Base-by-base conservation (phyloP, 345 rosid genomes). In the Gossypium anomalum region DNA sequence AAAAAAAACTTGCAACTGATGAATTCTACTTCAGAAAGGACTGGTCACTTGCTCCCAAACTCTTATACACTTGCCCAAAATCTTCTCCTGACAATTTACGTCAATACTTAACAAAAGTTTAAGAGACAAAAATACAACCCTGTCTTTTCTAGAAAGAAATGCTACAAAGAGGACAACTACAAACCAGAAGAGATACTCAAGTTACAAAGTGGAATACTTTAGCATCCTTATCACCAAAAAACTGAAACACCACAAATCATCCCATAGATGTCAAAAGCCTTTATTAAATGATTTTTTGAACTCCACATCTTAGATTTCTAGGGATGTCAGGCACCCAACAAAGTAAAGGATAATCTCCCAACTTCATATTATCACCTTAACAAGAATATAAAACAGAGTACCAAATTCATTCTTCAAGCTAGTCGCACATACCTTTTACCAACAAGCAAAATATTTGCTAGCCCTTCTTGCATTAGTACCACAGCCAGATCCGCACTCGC, bases 381-480 rank as follows among this genome's bases (percentile, higher is more conserved):
- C 56, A 6, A 48, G n/a, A 43, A 62, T 22, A 20, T 53, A 16
- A 49, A 47, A 63, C 1, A 13, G 10, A 48, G 49, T 19, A 74
- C 56, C n/a, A 25, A 45, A 62, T 19, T 47, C 61, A 61, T 61
- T 67, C 52, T 38, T 38, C 56, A 53, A 67, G 65, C 47, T n/a
- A 2, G 43, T 41, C 16, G 0, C 12, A 67, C 77, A 73, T 84
- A 92, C 98, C 98, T 92, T 89, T 81, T 91, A 72, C 98, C 98
- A n/a, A 94, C 85, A 75, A 94, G 97, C 59, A 89, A 70, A 65
- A 94, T 76, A 59, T 92, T 86, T 38, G 92, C 97, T 75, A 92
- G 81, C 80, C 98, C 98, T 90, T 94, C 98, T 91, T 92, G 98
- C 98, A 94, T 89, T 78, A 94, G 80, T 83, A 92, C 83, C 80